These are phyloP conservation scores for Entoloma clypeatum DNA, from an alignment of 1,284 basidiomycete species.

Conservation along the genomic window DNA sequence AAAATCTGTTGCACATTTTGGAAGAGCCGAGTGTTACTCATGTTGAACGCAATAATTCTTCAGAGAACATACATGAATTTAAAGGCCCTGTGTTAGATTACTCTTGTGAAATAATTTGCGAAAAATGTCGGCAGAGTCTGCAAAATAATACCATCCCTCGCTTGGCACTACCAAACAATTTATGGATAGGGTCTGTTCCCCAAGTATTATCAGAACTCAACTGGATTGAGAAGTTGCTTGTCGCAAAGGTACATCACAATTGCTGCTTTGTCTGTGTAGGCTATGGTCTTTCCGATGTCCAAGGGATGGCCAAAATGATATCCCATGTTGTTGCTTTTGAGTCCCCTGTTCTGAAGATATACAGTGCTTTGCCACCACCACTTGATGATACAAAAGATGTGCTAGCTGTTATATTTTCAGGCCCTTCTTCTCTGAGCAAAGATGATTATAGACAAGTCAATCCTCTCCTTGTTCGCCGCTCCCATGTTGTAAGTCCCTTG, in stretches of 20 bases:
- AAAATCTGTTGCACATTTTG: slow-evolving; percentile 13
- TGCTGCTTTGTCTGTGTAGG: slow-evolving; percentile 26
- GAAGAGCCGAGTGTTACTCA: slow-evolving; percentile 4
- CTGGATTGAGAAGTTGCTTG: slow-evolving; percentile 31
- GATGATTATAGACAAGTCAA: slow-evolving; percentile 32
- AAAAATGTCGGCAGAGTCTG: slow-evolving; percentile 13
- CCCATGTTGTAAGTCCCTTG: slow-evolving; percentile 29
- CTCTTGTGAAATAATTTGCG: slow-evolving; percentile 18
- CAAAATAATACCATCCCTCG: slow-evolving; percentile 22
- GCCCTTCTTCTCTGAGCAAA: slow-evolving; percentile 27
- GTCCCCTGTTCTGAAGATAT: slow-evolving; percentile 31
- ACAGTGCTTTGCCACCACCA: slow-evolving; percentile 30
- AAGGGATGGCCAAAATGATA: slow-evolving; percentile 32
- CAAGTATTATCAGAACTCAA: slow-evolving; percentile 22
- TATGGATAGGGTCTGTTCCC: slow-evolving; percentile 38
- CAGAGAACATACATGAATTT: slow-evolving; percentile 7
- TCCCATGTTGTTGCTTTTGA: slow-evolving; percentile 35
- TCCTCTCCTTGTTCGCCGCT: slow-evolving; percentile 31
- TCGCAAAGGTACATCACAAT: slow-evolving; percentile 29
- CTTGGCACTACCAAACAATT: slow-evolving; percentile 31
- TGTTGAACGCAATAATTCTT: slow-evolving; percentile 5
- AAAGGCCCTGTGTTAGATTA: slow-evolving; percentile 21
- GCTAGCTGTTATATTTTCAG: slow-evolving; percentile 34
- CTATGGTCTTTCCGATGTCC: slow-evolving; percentile 21
- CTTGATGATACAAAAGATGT: slow-evolving; percentile 34